Evolutionary conservation across 495 filamentous ascomycete species (phyloP).

Genomic region (Daldinia childiae): DNA sequence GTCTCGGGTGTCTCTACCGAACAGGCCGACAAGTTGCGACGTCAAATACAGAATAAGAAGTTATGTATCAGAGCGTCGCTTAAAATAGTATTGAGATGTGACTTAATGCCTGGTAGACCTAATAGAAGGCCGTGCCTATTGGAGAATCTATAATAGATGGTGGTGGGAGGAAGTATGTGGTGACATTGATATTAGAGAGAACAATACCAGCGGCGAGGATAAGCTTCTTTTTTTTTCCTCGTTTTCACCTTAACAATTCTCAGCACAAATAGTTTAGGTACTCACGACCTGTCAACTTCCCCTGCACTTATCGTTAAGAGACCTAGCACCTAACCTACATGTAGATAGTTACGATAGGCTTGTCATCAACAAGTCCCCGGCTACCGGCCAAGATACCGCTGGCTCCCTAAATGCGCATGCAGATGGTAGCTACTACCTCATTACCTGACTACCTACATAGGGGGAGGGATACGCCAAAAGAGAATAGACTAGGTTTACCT

Average conservation of each 20-base stretch:
- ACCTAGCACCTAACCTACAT: constrained; percentile 13
- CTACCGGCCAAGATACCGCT: constrained; percentile 20
- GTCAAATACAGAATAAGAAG: constrained; percentile 14
- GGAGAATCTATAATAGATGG: constrained; percentile 24
- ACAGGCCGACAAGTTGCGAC: constrained; percentile 31
- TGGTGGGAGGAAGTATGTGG: not conserved
- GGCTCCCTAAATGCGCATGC: constrained; percentile 7
- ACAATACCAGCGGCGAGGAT: constrained; percentile 12
- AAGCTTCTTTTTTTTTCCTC: constrained; percentile 12
- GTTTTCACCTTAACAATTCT: not conserved
- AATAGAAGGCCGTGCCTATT: constrained; percentile 5
- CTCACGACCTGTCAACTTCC: constrained; percentile 1
- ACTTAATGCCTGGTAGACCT: constrained; percentile 22
- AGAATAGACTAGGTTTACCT: constrained; percentile 5
- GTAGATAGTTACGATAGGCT: constrained; percentile 10
- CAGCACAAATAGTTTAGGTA: not conserved
- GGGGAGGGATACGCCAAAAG: constrained; percentile 25
- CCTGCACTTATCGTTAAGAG: constrained; percentile 9
- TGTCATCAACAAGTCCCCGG: constrained; percentile 26
- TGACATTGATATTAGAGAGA: not conserved
- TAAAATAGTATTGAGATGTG: constrained; percentile 22
- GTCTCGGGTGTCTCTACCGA: constrained; percentile 30
- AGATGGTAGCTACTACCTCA: not conserved
- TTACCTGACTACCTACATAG: not conserved
- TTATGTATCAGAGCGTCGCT: not conserved